Evolutionary conservation across 768 basidiomycete species (phyloP).

Genomic region (Tricholomella constricta): DNA sequence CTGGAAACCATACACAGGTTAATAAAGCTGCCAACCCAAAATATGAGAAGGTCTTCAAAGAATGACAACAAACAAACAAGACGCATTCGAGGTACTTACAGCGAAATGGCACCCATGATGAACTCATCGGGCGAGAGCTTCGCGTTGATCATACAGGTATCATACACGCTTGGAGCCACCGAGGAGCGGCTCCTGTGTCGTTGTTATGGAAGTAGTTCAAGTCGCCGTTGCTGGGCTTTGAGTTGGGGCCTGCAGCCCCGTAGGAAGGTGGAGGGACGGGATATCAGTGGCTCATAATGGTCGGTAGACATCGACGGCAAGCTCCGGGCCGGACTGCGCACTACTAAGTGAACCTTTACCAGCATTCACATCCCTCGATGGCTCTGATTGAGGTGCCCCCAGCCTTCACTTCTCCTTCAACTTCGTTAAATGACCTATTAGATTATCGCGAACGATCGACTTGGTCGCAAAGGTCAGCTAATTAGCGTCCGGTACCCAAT

Average conservation of each 20-base stretch:
- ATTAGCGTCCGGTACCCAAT: too few species aligned
- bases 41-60: conserved; percentile 3
- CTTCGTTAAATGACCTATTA: conserved; percentile 31
- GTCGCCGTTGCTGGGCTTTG: conserved; percentile 31
- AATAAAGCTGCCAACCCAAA: conserved; percentile 59
- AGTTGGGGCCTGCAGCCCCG: conserved; percentile 39
- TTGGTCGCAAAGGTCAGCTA: conserved; percentile 83
- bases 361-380: conserved; percentile 9
- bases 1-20: conserved; percentile 72
- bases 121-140: conserved; percentile 91
- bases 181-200: conserved; percentile 57
- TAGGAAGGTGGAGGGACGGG: conserved; percentile 66
- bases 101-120: conserved; percentile 85
- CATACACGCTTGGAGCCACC: conserved; percentile 73
- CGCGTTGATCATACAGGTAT: conserved; percentile 89
- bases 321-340: conserved; percentile 13
- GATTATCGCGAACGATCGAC: conserved; percentile 95
- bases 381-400: conserved; percentile 46
- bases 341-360: too few species aligned
- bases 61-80: conserved; percentile 33
- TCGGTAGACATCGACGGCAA: conserved; percentile 16
- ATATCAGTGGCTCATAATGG: conserved; percentile 63
- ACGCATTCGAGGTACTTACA: conserved; percentile 97
- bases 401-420: neutral
- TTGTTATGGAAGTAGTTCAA: conserved; percentile 32